Evolutionary conservation across 768 basidiomycete genomes (phyloP).

Genomic region (Agrocybe pediades): DNA sequence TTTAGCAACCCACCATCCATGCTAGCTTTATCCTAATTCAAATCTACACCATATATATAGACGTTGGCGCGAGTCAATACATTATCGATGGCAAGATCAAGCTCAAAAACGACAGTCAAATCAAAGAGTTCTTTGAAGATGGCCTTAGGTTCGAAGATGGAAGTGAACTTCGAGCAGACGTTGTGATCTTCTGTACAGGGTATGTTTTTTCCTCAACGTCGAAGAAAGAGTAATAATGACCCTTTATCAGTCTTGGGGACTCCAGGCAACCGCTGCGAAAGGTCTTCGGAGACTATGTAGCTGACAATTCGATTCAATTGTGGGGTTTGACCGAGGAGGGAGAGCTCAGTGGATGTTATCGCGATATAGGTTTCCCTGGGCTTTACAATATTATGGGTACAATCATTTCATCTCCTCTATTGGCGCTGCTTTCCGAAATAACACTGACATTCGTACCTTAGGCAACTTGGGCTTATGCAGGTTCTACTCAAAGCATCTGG

Average conservation of each 20-base stretch:
- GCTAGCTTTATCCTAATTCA: no score
- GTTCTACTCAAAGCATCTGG: conserved; percentile 65
- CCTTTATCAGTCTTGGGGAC: conserved; percentile 26
- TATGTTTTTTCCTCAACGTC: conserved; percentile 21
- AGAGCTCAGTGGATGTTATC: conserved; percentile 54
- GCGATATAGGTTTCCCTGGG: conserved; percentile 52
- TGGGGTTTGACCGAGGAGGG: conserved; percentile 72
- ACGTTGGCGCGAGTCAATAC: conserved; percentile 59
- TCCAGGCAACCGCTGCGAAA: conserved; percentile 37
- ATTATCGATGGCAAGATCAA: conserved; percentile 72
- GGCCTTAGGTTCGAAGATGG: conserved; percentile 53
- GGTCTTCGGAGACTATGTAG: conserved; percentile 49
- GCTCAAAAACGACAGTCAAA: conserved; percentile 59
- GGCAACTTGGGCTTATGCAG: conserved; percentile 53
- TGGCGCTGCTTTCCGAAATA: background rate
- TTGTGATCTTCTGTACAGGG: conserved; percentile 64
- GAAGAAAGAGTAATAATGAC: background rate
- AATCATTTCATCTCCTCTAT: background rate
- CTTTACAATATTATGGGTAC: conserved; percentile 67
- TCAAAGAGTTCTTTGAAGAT: conserved; percentile 44
- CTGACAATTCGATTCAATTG: conserved; percentile 48
- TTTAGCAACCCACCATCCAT: no score
- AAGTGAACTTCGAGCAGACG: conserved; percentile 47
- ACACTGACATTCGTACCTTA: conserved; percentile 13
- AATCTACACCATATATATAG: no score